Conservation (phyloP, 306 rosid genomes). For the Cucurbita argyrosperma region DNA sequence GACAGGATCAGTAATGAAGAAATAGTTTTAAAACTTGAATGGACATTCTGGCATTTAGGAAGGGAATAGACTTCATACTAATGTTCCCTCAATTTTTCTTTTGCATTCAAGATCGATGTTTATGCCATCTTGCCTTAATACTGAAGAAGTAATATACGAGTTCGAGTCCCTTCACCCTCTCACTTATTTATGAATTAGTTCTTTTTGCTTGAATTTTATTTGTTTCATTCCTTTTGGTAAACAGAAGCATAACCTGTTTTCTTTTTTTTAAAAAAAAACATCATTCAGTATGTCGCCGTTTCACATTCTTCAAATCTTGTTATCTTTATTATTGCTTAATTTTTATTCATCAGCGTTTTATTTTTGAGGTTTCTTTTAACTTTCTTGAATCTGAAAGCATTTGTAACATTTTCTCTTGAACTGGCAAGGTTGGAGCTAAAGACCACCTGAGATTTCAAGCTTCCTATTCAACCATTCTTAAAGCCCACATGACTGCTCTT, state of each 20-base stretch:
- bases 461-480: conserved; percentile 84
- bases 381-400: background rate
- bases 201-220: background rate
- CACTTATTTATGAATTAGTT: background rate
- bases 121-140: background rate
- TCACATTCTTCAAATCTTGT: background rate
- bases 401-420: background rate
- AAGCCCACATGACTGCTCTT: conserved; percentile 93
- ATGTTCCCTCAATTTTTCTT: too few relatives aligned
- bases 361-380: background rate
- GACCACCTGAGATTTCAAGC: conserved; percentile 96
- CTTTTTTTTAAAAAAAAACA: background rate
- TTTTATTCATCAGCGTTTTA: background rate
- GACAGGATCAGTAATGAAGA: background rate
- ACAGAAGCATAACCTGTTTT: background rate
- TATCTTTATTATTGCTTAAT: background rate
- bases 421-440: conserved; percentile 77
- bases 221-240: background rate
- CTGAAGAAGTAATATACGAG: background rate
- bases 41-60: background rate
- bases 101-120: background rate
- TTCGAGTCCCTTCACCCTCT: background rate
- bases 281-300: background rate
- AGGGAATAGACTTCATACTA: background rate
- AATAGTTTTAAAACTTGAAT: background rate